Percentiles rank a stretch among this genome's conserved stretches.
Conservation (phyloP, 495 filamentous ascomycete genomes). For the Gamarada debralockiae region DNA sequence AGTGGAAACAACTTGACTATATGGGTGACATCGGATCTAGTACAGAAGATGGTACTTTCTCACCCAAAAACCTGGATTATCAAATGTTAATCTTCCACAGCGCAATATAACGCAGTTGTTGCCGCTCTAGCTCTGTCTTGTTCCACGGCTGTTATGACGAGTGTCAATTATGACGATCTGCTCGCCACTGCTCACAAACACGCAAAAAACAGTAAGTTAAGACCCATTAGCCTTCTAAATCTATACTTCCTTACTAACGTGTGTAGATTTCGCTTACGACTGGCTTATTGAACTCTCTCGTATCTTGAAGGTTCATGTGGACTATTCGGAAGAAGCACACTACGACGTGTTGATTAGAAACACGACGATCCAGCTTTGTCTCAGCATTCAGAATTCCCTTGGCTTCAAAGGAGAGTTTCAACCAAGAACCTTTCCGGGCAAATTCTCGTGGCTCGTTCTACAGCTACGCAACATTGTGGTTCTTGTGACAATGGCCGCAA, state of each 20-base stretch:
- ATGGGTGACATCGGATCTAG: conserved; percentile 35
- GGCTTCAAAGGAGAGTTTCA: conserved; percentile 58
- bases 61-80: background rate
- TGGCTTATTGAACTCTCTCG: conserved; percentile 62
- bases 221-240: background rate
- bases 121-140: conserved; percentile 34
- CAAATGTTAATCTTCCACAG: conserved; percentile 19
- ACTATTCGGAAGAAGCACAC: conserved; percentile 64
- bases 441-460: conserved; percentile 69
- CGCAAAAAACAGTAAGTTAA: conserved; percentile 33
- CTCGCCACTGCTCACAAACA: conserved; percentile 59
- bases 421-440: conserved; percentile 57
- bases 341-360: conserved; percentile 70
- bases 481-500: conserved; percentile 59
- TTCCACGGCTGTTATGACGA: conserved; percentile 45
- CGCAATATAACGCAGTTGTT: conserved; percentile 35
- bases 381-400: conserved; percentile 66
- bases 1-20: conserved; percentile 61
- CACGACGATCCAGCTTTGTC: conserved; percentile 59
- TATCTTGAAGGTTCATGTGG: conserved; percentile 61
- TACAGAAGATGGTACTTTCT: conserved; percentile 38
- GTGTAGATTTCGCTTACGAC: conserved; percentile 44
- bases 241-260: conserved; percentile 25
- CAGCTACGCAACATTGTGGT: conserved; percentile 68
- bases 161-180: conserved; percentile 69